phyloP scores from a whole-genome alignment of 2,329 filamentous ascomycete genomes.

The Cladosporium sp. region DNA sequence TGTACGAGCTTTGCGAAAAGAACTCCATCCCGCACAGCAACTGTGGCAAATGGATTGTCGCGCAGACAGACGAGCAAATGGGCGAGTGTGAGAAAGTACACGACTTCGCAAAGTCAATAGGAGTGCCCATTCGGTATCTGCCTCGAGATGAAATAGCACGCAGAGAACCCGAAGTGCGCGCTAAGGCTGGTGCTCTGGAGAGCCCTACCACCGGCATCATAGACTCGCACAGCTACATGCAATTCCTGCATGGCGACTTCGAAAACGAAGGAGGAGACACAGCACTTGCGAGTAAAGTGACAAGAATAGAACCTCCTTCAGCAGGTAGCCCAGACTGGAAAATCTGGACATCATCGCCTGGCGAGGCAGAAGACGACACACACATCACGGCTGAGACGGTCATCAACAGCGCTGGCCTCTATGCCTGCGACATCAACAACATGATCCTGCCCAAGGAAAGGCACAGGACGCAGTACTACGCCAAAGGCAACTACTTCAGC shows the following conservation, averaged over 20 bases:
- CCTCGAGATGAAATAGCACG: slow-evolving; percentile 58
- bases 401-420: slow-evolving; percentile 83
- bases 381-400: slow-evolving; percentile 72
- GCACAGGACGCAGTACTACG: slow-evolving; percentile 69
- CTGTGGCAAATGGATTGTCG: slow-evolving; percentile 93
- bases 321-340: slow-evolving; percentile 66
- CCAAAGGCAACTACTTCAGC: slow-evolving; percentile 94
- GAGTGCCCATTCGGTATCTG: slow-evolving; percentile 73
- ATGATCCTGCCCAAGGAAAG: slow-evolving; percentile 65
- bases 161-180: slow-evolving; percentile 74
- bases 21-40: slow-evolving; percentile 69
- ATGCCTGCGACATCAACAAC: slow-evolving; percentile 75
- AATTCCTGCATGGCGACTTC: slow-evolving; percentile 72
- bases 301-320: slow-evolving; percentile 53
- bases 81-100: slow-evolving; percentile 60
- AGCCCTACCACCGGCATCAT: slow-evolving; percentile 86
- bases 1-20: slow-evolving; percentile 75
- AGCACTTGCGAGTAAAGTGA: slow-evolving; percentile 69
- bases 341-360: slow-evolving; percentile 52
- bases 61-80: slow-evolving; percentile 72
- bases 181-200: slow-evolving; percentile 73
- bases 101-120: slow-evolving; percentile 53
- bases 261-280: slow-evolving; percentile 74
- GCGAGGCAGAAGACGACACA: slow-evolving; percentile 37
- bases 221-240: slow-evolving; percentile 83